These are phyloP conservation scores for Ceratobasidium sp. DNA, from an alignment of 1,284 basidiomycete genomes.

Conservation along the genomic window DNA sequence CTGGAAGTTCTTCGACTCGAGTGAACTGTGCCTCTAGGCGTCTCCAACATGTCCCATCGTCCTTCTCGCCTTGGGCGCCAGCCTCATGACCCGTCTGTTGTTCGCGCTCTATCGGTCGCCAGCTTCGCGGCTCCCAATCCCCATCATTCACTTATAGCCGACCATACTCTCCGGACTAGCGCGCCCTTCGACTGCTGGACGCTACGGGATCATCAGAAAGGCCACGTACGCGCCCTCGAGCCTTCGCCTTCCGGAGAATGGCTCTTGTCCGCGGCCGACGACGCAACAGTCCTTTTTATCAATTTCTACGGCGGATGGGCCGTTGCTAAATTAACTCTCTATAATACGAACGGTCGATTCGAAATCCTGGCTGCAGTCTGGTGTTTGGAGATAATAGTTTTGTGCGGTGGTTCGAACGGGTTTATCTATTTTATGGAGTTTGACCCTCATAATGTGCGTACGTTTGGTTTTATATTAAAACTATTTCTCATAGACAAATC, in stretches of 20 bases:
- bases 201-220: neutral
- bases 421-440: neutral
- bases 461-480: neutral
- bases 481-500: too few species aligned
- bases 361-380: neutral
- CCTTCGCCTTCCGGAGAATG: neutral
- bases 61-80: too few species aligned
- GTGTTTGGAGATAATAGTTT: neutral
- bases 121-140: too few species aligned
- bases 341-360: neutral
- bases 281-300: neutral
- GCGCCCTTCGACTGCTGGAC: neutral
- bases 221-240: neutral
- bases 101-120: too few species aligned
- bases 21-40: too few species aligned
- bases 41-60: too few species aligned
- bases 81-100: too few species aligned
- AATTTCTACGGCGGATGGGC: neutral
- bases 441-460: neutral
- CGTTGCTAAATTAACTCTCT: neutral
- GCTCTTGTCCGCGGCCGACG: neutral
- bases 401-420: neutral
- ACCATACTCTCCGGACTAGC: too few species aligned
- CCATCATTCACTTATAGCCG: too few species aligned
- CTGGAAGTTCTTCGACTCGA: too few species aligned